These are phyloP conservation scores for Flueggea neowawraea DNA, from an alignment of 441 rosid species.

Conservation along the genomic window DNA sequence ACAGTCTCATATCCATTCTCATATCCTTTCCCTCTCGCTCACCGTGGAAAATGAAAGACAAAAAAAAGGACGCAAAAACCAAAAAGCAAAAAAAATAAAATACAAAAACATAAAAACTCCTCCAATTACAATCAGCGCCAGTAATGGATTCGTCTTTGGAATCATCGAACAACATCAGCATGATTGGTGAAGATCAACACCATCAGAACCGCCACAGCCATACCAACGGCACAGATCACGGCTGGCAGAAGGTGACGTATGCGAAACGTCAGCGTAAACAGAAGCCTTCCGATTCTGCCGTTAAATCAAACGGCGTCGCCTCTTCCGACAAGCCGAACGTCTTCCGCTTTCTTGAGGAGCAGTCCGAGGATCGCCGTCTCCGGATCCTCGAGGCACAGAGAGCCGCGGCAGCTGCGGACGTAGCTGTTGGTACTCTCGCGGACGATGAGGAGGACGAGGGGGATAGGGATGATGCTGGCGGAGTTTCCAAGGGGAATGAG, in stretches of 20 bases:
- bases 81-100: neutral
- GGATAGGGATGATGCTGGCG: conserved; percentile 46
- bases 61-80: neutral
- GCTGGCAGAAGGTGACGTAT: conserved; percentile 80
- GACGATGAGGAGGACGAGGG: conserved; percentile 42
- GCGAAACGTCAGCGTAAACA: conserved; percentile 63
- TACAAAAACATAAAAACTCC: conserved; percentile 38
- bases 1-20: neutral
- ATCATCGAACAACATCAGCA: conserved; percentile 3
- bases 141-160: too few relatives aligned
- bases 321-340: conserved; percentile 34
- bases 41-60: neutral
- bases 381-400: conserved; percentile 46
- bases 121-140: conserved; percentile 22
- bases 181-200: conserved; percentile 27
- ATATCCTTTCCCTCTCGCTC: neutral
- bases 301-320: conserved; percentile 29
- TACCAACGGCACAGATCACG: conserved; percentile 41
- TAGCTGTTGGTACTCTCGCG: conserved; percentile 5
- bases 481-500: conserved; percentile 18
- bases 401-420: conserved; percentile 19
- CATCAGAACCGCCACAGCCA: conserved; percentile 19
- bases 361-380: conserved; percentile 57
- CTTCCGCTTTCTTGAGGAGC: conserved; percentile 55
- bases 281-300: conserved; percentile 27